phyloP scores from a whole-genome alignment of 768 basidiomycete genomes.

The Lactifluus echinatus region DNA sequence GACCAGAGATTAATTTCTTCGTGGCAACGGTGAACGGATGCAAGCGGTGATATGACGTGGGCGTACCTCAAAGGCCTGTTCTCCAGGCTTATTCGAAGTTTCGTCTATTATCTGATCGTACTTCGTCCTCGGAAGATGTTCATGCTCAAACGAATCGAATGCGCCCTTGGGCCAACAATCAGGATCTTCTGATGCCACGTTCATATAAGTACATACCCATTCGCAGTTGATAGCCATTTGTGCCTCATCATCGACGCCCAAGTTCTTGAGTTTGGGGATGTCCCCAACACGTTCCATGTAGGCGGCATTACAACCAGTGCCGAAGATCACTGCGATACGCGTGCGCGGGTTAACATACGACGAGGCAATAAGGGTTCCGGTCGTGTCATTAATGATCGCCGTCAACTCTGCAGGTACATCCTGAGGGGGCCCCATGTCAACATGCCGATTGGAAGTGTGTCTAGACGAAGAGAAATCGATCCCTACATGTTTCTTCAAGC shows the following conservation, averaged over 20 bases:
- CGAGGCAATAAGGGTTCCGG: conserved; percentile 94
- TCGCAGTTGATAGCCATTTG: conserved; percentile 97
- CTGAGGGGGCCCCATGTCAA: conserved; percentile 32
- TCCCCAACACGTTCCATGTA: conserved; percentile 88
- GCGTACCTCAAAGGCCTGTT: conserved; percentile 84
- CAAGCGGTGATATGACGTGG: not conserved
- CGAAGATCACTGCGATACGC: conserved; percentile 93
- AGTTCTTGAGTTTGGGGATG: conserved; percentile 74
- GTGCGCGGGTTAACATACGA: conserved; percentile 89
- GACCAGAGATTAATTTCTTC: conserved; percentile 89
- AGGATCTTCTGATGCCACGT: not conserved
- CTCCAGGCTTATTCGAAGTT: conserved; percentile 90
- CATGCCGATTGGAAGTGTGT: not conserved
- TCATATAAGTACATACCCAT: conserved; percentile 51
- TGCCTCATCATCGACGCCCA: conserved; percentile 55
- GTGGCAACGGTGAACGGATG: not conserved
- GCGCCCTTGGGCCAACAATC: conserved; percentile 55
- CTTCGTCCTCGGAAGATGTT: conserved; percentile 90
- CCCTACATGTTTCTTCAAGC: conserved; percentile 69
- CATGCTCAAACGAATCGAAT: conserved; percentile 93
- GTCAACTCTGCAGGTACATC: conserved; percentile 75
- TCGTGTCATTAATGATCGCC: conserved; percentile 95
- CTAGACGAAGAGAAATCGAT: not conserved
- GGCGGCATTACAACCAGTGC: conserved; percentile 97
- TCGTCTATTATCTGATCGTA: conserved; percentile 92